Evolutionary conservation across 2,329 filamentous ascomycete genomes (phyloP), one percentile per base, ranked within the genome.

Genomic region (Ophiocordyceps robertsii): DNA sequence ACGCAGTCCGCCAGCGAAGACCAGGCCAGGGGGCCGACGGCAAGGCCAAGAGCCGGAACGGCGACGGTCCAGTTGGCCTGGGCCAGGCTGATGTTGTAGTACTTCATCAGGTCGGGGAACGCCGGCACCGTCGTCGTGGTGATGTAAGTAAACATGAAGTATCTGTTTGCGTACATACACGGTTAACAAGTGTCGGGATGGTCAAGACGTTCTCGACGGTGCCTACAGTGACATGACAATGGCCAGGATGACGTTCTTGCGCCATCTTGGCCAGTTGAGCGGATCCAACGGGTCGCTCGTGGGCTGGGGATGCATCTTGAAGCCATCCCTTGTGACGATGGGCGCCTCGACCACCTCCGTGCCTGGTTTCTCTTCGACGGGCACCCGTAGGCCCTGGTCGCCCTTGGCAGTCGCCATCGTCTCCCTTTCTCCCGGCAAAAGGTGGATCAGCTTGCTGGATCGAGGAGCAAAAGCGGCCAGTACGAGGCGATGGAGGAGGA

Each of bases 131-230:
- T 72, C 0, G 68, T 72, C 1, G 72, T 76, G 0, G 72, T 75
- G 46, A 75, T 63, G 56, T 75, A 77, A 14, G 73, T 75, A 57
- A 76, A 73, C 47, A 76, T 57, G 50, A 75, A 76, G 49, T 75
- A 73, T 47, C 68, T 71, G 33, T 38, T 35, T n/a, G n/a, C n/a
- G n/a, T n/a, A n/a, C n/a, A n/a, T n/a, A n/a, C n/a, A 39, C 37
- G 11, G 30, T 31, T 5, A 31, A 31, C 14, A 5, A 5, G 11
- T 2, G 30, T 31, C 30, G 14, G 30, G n/a, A n/a, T n/a, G n/a
- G n/a, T n/a, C 48, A 32, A 36, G 39, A 27, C 14, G 19, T 42
- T n/a, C n/a, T n/a, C 35, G 35, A 31, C 6, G 16, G 5, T 13
- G 55, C 62, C 42, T 61, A 73, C 65, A 71, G 62, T 30, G 66